Percentiles rank a stretch among this genome's conserved stretches.
Evolutionary conservation across 768 basidiomycete species (phyloP).

Genomic region (Porpolomopsis calyptriformis): DNA sequence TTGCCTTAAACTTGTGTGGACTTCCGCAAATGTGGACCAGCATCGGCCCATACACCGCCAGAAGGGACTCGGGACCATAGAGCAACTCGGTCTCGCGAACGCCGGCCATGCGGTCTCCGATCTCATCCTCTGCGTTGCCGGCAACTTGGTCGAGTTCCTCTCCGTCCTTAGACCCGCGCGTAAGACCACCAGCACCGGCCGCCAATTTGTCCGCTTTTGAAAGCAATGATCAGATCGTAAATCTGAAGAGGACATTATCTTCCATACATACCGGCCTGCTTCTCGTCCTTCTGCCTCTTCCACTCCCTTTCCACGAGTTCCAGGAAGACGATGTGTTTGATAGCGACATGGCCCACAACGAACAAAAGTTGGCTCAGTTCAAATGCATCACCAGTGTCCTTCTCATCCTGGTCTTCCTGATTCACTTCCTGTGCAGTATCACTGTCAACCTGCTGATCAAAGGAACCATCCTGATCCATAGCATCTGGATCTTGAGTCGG

Average conservation of each 20-base stretch:
- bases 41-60: slow-evolving; percentile 83
- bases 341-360: slow-evolving; percentile 90
- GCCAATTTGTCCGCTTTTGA: slow-evolving; percentile 52
- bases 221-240: not conserved
- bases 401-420: slow-evolving; percentile 16
- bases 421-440: slow-evolving; percentile 20
- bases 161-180: slow-evolving; percentile 41
- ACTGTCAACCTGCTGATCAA: slow-evolving; percentile 22
- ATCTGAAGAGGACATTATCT: slow-evolving; percentile 2
- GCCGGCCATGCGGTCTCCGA: slow-evolving; percentile 80
- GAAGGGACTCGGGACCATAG: slow-evolving; percentile 69
- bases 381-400: slow-evolving; percentile 72
- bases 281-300: slow-evolving; percentile 93
- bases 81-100: slow-evolving; percentile 83
- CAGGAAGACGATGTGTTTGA: slow-evolving; percentile 94
- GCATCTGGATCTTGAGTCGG: slow-evolving; percentile 28
- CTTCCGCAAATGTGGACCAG: slow-evolving; percentile 84
- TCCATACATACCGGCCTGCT: slow-evolving; percentile 51
- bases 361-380: slow-evolving; percentile 90
- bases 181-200: slow-evolving; percentile 23
- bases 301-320: slow-evolving; percentile 93
- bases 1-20: slow-evolving; percentile 84
- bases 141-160: slow-evolving; percentile 97
- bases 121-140: slow-evolving; percentile 96
- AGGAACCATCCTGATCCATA: slow-evolving; percentile 46